Evolutionary conservation across 345 rosid species (phyloP).

Genomic region (Erodium maritimum): DNA sequence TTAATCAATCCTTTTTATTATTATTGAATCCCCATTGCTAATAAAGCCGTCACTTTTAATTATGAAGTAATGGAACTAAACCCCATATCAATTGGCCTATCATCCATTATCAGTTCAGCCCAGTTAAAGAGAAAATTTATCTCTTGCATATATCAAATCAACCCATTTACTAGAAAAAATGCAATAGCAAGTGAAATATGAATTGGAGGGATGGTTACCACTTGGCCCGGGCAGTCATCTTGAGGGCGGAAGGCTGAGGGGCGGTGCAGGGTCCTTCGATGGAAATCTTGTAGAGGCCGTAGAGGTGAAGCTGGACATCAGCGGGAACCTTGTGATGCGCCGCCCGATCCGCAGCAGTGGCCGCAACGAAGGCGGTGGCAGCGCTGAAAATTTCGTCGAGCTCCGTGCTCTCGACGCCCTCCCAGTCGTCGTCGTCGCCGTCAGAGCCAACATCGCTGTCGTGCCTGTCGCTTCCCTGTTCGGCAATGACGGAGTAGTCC

Average conservation of each 20-base stretch:
- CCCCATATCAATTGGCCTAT: no score
- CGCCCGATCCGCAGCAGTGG: conserved; percentile 58
- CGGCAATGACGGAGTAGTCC: conserved; percentile 53
- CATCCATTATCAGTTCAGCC: not conserved
- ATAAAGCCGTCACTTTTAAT: no score
- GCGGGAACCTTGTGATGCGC: conserved; percentile 41
- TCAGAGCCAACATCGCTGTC: conserved; percentile 41
- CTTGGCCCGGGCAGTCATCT: conserved; percentile 88
- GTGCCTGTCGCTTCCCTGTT: conserved; percentile 63
- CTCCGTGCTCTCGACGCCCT: conserved; percentile 90
- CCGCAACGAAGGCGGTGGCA: conserved; percentile 66
- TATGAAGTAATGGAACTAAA: no score
- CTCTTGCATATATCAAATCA: no score
- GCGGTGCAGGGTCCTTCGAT: conserved; percentile 79
- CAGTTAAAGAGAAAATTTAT: no score
- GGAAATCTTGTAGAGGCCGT: conserved; percentile 82
- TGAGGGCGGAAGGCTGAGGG: conserved; percentile 83
- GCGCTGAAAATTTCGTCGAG: conserved; percentile 80
- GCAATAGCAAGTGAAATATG: not conserved
- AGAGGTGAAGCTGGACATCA: conserved; percentile 67
- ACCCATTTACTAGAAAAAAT: no score
- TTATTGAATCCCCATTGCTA: no score
- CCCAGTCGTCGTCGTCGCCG: conserved; percentile 41
- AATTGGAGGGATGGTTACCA: conserved; percentile 29
- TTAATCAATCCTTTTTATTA: no score